Evolutionary conservation across 2,329 filamentous ascomycete genomes (phyloP).

Genomic region (Sporothrix inflata): DNA sequence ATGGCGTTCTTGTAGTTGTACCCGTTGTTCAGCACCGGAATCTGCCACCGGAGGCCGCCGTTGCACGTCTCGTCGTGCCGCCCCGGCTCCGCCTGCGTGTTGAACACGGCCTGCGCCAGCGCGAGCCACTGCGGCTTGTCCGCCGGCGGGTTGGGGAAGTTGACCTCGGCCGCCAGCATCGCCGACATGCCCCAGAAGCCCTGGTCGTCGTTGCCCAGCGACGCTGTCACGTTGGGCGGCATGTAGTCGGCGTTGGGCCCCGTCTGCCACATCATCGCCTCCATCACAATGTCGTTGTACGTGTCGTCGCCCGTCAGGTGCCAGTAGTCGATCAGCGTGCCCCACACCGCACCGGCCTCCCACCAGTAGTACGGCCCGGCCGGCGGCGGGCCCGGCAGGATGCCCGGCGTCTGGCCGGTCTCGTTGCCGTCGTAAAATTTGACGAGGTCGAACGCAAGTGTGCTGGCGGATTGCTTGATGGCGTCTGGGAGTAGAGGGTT

Average conservation of each 20-base stretch:
- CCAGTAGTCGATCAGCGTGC: constrained; percentile 46
- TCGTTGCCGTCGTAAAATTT: constrained; percentile 41
- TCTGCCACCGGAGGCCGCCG: constrained; percentile 70
- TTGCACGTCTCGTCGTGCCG: constrained; percentile 60
- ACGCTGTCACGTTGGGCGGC: constrained; percentile 49
- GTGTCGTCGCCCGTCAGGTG: constrained; percentile 49
- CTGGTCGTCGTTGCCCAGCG: constrained; percentile 62
- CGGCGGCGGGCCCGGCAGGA: constrained; percentile 40
- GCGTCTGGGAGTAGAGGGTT: constrained; percentile 25
- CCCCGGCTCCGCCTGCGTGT: constrained; percentile 49
- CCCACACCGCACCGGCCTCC: constrained; percentile 39
- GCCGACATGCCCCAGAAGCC: constrained; percentile 61
- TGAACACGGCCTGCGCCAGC: constrained; percentile 61
- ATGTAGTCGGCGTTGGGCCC: constrained; percentile 54
- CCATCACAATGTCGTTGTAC: constrained; percentile 54
- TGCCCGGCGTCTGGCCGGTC: constrained; percentile 38
- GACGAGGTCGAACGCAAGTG: constrained; percentile 40
- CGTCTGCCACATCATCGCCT: constrained; percentile 52
- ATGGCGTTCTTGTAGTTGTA: constrained; percentile 65
- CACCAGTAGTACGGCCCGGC: constrained; percentile 43
- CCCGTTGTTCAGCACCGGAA: constrained; percentile 63
- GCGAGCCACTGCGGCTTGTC: constrained; percentile 53
- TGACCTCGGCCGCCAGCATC: constrained; percentile 58
- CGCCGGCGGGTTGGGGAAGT: constrained; percentile 51
- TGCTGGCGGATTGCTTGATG: constrained; percentile 34